phyloP scores from a whole-genome alignment of 2,329 filamentous ascomycete species.

The Monilinia laxa region DNA sequence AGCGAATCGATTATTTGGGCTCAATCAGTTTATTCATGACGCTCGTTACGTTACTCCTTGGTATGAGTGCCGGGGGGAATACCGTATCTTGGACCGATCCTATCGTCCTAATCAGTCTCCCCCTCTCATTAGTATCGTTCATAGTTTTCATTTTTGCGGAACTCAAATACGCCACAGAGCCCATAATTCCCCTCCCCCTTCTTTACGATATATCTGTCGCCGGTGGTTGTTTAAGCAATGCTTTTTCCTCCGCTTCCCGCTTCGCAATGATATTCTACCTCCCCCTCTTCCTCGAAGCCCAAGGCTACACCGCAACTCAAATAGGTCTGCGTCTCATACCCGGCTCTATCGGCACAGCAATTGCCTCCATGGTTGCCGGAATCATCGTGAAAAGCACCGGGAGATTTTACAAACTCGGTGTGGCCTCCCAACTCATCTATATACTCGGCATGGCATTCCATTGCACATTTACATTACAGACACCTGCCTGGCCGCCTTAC shows the following conservation, averaged over 20 bases:
- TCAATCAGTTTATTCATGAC: conserved; percentile 63
- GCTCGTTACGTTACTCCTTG: conserved; percentile 68
- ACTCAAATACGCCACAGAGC: conserved; percentile 48
- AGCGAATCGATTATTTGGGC: conserved; percentile 69
- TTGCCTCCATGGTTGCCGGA: conserved; percentile 60
- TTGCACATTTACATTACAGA: conserved; percentile 53
- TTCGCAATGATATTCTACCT: conserved; percentile 65
- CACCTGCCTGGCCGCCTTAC: conserved; percentile 52
- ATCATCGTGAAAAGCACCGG: conserved; percentile 67
- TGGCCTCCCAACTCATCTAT: conserved; percentile 45
- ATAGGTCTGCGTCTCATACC: conserved; percentile 67
- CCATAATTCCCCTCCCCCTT: conserved; percentile 58
- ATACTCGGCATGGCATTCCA: conserved; percentile 52
- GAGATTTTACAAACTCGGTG: conserved; percentile 66
- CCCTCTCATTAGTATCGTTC: conserved; percentile 44
- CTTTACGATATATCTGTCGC: conserved; percentile 66
- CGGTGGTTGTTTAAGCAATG: conserved; percentile 67
- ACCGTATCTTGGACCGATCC: conserved; percentile 59
- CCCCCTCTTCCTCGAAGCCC: conserved; percentile 71
- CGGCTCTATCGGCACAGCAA: conserved; percentile 58
- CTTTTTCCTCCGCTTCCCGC: conserved; percentile 63
- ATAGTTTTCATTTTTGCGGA: conserved; percentile 56
- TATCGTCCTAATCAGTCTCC: conserved; percentile 47
- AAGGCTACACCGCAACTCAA: conserved; percentile 59
- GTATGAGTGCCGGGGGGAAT: conserved; percentile 63